Evolutionary conservation across 306 rosid species (phyloP).

Genomic region (Malus asiatica): DNA sequence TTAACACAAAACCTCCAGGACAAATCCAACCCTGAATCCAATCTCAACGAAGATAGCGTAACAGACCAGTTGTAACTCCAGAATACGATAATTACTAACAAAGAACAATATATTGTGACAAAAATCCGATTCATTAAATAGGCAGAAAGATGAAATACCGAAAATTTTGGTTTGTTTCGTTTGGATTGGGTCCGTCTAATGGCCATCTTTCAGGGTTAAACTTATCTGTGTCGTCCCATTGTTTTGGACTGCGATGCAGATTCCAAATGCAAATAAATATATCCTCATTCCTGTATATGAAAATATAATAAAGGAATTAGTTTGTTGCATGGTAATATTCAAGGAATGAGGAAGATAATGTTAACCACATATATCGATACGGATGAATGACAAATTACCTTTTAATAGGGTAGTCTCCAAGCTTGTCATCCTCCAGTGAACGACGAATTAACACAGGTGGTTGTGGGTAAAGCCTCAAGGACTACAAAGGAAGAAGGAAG

Average conservation of each 20-base stretch:
- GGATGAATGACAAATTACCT: conserved; percentile 28
- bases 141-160: conserved; percentile 37
- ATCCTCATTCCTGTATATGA: conserved; percentile 78
- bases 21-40: not conserved
- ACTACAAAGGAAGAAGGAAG: conserved; percentile 38
- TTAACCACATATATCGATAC: conserved; percentile 8
- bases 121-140: not conserved
- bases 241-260: conserved; percentile 76
- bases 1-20: not conserved
- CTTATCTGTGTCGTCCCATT: conserved; percentile 81
- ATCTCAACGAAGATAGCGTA: not conserved
- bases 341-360: not conserved
- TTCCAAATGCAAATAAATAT: conserved; percentile 91
- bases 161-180: conserved; percentile 89
- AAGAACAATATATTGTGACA: not conserved
- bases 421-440: conserved; percentile 63
- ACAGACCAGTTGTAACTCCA: not conserved
- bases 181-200: conserved; percentile 93
- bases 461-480: conserved; percentile 95
- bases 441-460: conserved; percentile 98
- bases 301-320: not conserved
- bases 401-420: conserved; percentile 71
- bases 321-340: not conserved
- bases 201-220: conserved; percentile 95
- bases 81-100: not conserved